Base-by-base conservation (phyloP, 352 stramenopile species). In the Globisporangium polare region DNA sequence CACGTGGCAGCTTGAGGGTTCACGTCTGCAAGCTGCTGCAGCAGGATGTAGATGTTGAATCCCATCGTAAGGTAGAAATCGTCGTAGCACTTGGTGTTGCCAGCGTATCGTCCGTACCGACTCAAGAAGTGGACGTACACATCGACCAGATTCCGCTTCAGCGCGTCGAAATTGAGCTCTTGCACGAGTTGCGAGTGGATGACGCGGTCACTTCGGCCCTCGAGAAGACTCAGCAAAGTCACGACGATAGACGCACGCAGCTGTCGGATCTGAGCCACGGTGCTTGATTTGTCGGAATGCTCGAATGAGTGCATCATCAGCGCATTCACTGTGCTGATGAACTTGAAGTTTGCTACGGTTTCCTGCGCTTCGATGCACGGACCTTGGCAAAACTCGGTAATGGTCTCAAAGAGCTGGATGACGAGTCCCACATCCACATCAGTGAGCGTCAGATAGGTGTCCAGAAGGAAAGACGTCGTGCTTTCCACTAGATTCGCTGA, bases 321-420 rank as follows among this genome's bases (percentile, higher is more conserved):
- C 6, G 81, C 75, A 55, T 92, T 92, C 20, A 90, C 80, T 17
- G 74, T 74, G 56, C 78, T 86, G 50, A 92, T 78, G 62, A 92
- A 89, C 52, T 85, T 86, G 67, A 87, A 90, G 47, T 88, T 90
- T 0, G 79, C 78, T 5, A 90, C 80, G 6, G 78, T 89, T 53
- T 86, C 71, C 60, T 92, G 83, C 0, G 83, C 80, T 77, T 89
- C 83, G 12, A 76, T 59, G 45, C 83, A 92, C 1, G 78, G 83
- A 6, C 83, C 83, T 63, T 92, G 83, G n/a, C 83, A 92, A 57
- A 86, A 89, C 56, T 92, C 83, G 2, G 80, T 81, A 29, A 92
- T 84, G 5, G 83, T 90, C 42, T 89, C 79, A 58, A 92, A 89
- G 2, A 92, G 37, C 59, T 92, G 83, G 5, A 80, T 86, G 3